Evolutionary conservation across 2,329 filamentous ascomycete species (phyloP).

Genomic region (Elsinoe arachidis): DNA sequence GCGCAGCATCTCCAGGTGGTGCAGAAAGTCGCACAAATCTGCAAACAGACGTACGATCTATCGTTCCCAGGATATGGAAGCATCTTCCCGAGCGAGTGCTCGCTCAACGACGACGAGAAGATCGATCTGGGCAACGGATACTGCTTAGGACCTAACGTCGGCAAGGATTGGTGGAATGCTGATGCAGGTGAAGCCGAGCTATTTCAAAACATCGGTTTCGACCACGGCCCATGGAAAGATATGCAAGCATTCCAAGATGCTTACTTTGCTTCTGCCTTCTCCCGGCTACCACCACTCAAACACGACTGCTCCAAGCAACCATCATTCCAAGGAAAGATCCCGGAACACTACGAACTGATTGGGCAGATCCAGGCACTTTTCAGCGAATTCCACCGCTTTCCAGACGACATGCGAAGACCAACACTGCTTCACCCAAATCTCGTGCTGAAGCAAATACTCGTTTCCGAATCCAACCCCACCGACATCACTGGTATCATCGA

Average conservation of each 20-base stretch:
- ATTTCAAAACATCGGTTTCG: neutral
- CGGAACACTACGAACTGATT: neutral
- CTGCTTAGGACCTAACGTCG: constrained; percentile 13
- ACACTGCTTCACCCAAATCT: constrained; percentile 28
- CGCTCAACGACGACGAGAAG: neutral
- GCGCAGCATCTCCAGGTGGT: constrained; percentile 2
- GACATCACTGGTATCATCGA: constrained; percentile 28
- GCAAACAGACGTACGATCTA: constrained; percentile 10
- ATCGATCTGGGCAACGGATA: neutral
- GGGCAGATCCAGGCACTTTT: neutral
- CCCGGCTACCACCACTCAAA: neutral
- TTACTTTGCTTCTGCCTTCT: neutral
- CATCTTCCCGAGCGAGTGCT: constrained; percentile 6
- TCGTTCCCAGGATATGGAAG: constrained; percentile 12
- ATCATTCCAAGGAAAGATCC: neutral
- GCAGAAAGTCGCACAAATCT: constrained; percentile 5
- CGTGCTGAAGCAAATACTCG: constrained; percentile 28
- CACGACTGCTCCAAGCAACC: neutral
- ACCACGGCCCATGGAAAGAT: constrained; percentile 3
- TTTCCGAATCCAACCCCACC: constrained; percentile 24
- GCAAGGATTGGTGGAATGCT: constrained; percentile 5
- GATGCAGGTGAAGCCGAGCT: constrained; percentile 2
- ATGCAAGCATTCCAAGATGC: neutral
- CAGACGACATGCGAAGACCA: constrained; percentile 10
- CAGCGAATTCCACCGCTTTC: neutral